Conservation (phyloP, 2,329 filamentous ascomycete species). For the Colletotrichum sp. region DNA sequence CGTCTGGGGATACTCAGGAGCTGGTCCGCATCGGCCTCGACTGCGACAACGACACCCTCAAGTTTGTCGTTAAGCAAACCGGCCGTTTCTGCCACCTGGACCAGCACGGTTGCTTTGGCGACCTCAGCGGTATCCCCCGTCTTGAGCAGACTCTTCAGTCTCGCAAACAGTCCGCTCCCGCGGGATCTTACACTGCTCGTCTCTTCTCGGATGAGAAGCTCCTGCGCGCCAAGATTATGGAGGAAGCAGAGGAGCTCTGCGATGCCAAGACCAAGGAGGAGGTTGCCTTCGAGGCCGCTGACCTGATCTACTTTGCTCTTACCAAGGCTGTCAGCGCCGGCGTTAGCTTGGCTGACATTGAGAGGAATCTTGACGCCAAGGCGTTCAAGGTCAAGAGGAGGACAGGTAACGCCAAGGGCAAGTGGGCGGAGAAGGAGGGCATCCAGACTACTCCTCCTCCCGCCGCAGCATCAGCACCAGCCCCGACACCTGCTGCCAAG, state of each 20-base stretch:
- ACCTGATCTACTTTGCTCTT: conserved; percentile 94
- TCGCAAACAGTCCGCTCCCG: conserved; percentile 81
- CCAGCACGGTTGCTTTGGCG: conserved; percentile 90
- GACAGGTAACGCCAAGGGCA: conserved; percentile 91
- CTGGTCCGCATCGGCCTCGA: conserved; percentile 84
- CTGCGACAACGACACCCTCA: conserved; percentile 91
- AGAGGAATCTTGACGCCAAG: conserved; percentile 92
- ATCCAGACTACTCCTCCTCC: conserved; percentile 49
- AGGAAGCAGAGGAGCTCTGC: conserved; percentile 95
- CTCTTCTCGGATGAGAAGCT: conserved; percentile 92
- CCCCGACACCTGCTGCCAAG: conserved; percentile 35
- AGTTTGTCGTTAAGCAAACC: conserved; percentile 88
- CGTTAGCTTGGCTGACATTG: conserved; percentile 86
- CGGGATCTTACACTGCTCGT: conserved; percentile 90
- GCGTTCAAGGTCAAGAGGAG: conserved; percentile 93
- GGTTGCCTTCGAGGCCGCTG: conserved; percentile 91
- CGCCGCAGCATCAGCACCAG: conserved; percentile 27
- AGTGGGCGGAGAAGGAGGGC: conserved; percentile 85
- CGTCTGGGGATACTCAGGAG: conserved; percentile 92
- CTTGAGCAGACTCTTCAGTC: conserved; percentile 86
- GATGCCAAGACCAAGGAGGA: conserved; percentile 82
- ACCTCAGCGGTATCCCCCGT: conserved; percentile 78
- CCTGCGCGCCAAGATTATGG: conserved; percentile 94
- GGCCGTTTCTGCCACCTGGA: conserved; percentile 94
- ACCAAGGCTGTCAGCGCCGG: conserved; percentile 87